phyloP scores from a whole-genome alignment of 2,329 filamentous ascomycete species.

The Claviceps capensis region DNA sequence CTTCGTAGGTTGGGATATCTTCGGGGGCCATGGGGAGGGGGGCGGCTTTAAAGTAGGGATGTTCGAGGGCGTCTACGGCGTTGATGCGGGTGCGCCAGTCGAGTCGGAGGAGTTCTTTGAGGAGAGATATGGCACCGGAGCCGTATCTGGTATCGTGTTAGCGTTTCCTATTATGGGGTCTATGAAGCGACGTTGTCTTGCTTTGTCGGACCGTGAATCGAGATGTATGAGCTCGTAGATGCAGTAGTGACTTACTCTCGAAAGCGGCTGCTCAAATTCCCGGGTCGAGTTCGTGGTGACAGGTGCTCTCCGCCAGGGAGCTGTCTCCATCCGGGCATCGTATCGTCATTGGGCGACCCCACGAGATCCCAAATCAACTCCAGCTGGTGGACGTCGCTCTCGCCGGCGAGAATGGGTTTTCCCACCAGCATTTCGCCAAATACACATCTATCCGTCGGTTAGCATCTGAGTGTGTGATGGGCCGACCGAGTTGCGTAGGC shows the following conservation, averaged over 20 bases:
- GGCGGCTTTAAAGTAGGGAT: conserved; percentile 73
- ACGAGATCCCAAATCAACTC: conserved; percentile 90
- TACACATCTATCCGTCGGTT: conserved; percentile 56
- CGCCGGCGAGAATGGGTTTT: conserved; percentile 83
- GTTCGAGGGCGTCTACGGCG: conserved; percentile 82
- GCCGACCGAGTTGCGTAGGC: neutral
- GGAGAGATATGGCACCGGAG: conserved; percentile 59
- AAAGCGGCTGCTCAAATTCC: conserved; percentile 62
- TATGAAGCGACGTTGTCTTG: neutral
- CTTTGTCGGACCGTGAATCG: neutral
- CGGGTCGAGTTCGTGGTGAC: conserved; percentile 43
- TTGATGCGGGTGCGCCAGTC: conserved; percentile 86
- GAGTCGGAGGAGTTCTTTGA: conserved; percentile 71
- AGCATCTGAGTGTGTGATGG: conserved; percentile 6
- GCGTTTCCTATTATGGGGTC: neutral
- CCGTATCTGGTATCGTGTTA: conserved; percentile 35
- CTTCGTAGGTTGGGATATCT: conserved; percentile 83
- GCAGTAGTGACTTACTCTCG: conserved; percentile 42
- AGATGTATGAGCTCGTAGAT: neutral
- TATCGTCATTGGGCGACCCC: conserved; percentile 77
- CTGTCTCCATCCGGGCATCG: conserved; percentile 79
- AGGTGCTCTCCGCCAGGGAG: conserved; percentile 72
- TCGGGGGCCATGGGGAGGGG: conserved; percentile 71
- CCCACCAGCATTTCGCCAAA: conserved; percentile 96
- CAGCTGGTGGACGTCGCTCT: conserved; percentile 78